phyloP scores from a whole-genome alignment of 2,329 filamentous ascomycete genomes.

The Fusarium nelsonii region DNA sequence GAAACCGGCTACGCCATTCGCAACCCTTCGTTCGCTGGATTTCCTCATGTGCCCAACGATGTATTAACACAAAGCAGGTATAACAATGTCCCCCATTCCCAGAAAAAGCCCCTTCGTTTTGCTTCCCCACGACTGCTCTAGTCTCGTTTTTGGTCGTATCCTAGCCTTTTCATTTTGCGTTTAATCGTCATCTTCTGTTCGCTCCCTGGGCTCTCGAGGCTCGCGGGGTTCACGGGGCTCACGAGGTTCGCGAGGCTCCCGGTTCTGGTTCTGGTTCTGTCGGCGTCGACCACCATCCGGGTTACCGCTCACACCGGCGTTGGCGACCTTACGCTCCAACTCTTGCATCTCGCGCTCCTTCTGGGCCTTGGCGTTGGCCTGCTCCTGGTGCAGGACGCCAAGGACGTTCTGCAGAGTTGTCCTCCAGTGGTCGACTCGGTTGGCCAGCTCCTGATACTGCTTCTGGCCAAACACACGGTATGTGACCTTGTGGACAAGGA shows the following conservation, averaged over 20 bases:
- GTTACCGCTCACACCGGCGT: slow-evolving; percentile 54
- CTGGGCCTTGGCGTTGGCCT: slow-evolving; percentile 80
- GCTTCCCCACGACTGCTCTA: slow-evolving; percentile 33
- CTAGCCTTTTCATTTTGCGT: slow-evolving; percentile 35
- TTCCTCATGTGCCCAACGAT: slow-evolving; percentile 48
- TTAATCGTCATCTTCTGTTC: slow-evolving; percentile 70
- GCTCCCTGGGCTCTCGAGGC: slow-evolving; percentile 52
- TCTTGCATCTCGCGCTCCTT: slow-evolving; percentile 82
- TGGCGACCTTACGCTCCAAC: slow-evolving; percentile 74
- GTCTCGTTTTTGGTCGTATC: slow-evolving; percentile 35
- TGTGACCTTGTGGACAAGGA: slow-evolving; percentile 94
- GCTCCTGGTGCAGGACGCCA: slow-evolving; percentile 81
- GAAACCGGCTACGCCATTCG: slow-evolving; percentile 55
- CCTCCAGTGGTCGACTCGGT: slow-evolving; percentile 91
- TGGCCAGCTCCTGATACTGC: slow-evolving; percentile 96
- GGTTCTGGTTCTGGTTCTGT: slow-evolving; percentile 42
- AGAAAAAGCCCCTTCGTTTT: slow-evolving; percentile 36
- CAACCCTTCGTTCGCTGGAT: slow-evolving; percentile 50
- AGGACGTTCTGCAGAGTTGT: slow-evolving; percentile 83
- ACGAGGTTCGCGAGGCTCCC: slow-evolving; percentile 14
- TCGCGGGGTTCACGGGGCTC: slow-evolving; percentile 30
- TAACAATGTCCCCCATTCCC: slow-evolving; percentile 44
- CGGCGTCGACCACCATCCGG: slow-evolving; percentile 53
- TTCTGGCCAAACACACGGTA: slow-evolving; percentile 98
- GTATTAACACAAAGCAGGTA: slow-evolving; percentile 52